These are phyloP conservation scores for Brettanomyces naardenensis DNA, from an alignment of 805 yeast species.

Conservation along the genomic window DNA sequence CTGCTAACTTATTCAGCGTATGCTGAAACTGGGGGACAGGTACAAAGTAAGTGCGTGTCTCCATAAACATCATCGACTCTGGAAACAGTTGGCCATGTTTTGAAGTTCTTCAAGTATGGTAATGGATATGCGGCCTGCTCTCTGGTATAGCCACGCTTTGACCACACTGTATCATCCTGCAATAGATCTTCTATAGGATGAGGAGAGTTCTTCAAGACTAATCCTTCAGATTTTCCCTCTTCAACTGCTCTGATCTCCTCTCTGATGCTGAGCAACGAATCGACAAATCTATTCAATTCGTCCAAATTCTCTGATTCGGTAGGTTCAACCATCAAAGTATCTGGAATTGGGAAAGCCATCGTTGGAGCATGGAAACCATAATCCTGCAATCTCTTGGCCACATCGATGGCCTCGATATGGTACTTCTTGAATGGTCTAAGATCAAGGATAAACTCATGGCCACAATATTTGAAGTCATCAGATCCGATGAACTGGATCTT, in stretches of 20 bases:
- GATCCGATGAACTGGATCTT: conserved; percentile 64
- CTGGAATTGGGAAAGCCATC: conserved; percentile 97
- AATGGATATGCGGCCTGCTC: conserved; percentile 92
- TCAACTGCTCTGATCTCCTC: conserved; percentile 71
- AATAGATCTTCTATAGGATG: conserved; percentile 80
- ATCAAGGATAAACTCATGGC: conserved; percentile 94
- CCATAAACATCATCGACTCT: conserved; percentile 94
- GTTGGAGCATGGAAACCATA: conserved; percentile 99
- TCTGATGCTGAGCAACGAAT: conserved; percentile 77
- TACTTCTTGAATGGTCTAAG: conserved; percentile 71
- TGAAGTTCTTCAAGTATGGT: conserved; percentile 59
- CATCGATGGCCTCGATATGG: conserved; percentile 91
- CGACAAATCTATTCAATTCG: conserved; percentile 87
- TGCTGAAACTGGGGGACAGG: conserved; percentile 66
- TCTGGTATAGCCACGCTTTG: conserved; percentile 77
- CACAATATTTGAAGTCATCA: conserved; percentile 61
- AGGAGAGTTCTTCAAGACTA: conserved; percentile 81
- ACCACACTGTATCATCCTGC: conserved; percentile 65
- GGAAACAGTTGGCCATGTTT: conserved; percentile 94
- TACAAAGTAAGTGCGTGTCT: conserved; percentile 85
- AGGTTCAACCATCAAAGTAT: conserved; percentile 96
- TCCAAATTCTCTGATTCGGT: conserved; percentile 88
- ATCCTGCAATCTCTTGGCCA: conserved; percentile 95
- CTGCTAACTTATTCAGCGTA: not conserved
- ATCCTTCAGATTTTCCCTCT: conserved; percentile 56